These are phyloP conservation scores for Gracilariopsis chorda DNA, from an alignment of 23 red algal genomes.

Conservation along the genomic window DNA sequence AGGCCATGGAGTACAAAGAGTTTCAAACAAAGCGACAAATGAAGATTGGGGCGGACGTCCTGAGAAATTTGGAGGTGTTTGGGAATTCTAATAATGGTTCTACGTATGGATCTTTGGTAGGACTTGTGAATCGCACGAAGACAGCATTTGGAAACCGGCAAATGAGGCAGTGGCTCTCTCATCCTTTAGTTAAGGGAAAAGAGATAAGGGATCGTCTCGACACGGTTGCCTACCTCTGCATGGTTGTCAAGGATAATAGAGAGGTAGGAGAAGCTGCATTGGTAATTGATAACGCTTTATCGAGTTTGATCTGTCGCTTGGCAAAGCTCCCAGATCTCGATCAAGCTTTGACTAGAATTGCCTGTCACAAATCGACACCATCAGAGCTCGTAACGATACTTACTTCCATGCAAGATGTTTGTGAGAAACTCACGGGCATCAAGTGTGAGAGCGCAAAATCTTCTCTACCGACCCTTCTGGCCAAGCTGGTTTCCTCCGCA, in stretches of 20 bases:
- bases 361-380: slow-evolving; percentile 44
- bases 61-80: slow-evolving; percentile 76
- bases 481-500: neutral
- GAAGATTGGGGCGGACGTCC: slow-evolving; percentile 53
- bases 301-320: neutral
- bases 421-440: neutral
- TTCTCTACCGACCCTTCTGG: slow-evolving; percentile 21
- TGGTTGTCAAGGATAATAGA: neutral
- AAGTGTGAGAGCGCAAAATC: neutral
- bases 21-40: slow-evolving; percentile 40
- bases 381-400: slow-evolving; percentile 44
- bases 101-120: slow-evolving; percentile 45
- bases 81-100: slow-evolving; percentile 56
- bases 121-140: slow-evolving; percentile 39
- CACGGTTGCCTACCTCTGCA: slow-evolving; percentile 51
- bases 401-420: slow-evolving; percentile 4
- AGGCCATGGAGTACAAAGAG: neutral
- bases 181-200: slow-evolving; percentile 41
- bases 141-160: slow-evolving; percentile 67
- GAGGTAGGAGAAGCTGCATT: neutral
- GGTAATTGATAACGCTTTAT: neutral
- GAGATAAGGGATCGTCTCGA: slow-evolving; percentile 53
- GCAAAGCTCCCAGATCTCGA: slow-evolving; percentile 58
- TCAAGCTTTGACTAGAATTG: slow-evolving; percentile 46
- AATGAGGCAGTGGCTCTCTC: slow-evolving; percentile 72